A percentile compares a stretch with the other conserved stretches of the same genome.
phyloP scores from a whole-genome alignment of 2,329 filamentous ascomycete species.

The Septoria petroselini region DNA sequence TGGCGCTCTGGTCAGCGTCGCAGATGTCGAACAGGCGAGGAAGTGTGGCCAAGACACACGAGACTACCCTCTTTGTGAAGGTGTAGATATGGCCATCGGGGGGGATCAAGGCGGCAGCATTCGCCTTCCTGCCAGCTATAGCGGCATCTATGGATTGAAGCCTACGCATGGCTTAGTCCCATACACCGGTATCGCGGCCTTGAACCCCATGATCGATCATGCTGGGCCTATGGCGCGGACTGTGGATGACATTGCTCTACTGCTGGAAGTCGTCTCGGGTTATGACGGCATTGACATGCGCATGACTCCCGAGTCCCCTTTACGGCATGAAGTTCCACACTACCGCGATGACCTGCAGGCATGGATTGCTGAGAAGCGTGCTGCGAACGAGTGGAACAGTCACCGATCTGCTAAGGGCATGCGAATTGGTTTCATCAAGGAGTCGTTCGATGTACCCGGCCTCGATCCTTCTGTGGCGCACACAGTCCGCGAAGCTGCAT shows the following conservation, averaged over 20 bases:
- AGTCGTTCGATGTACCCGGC: constrained; percentile 43
- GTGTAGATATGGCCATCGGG: constrained; percentile 40
- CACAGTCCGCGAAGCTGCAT: constrained; percentile 40
- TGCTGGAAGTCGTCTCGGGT: constrained; percentile 45
- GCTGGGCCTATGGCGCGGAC: constrained; percentile 45
- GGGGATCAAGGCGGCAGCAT: constrained; percentile 64
- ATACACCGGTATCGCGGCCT: constrained; percentile 44
- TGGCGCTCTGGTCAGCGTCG: constrained; percentile 36
- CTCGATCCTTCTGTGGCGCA: constrained; percentile 42
- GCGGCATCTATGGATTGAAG: constrained; percentile 79
- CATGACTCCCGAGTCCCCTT: constrained; percentile 43
- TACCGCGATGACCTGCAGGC: constrained; percentile 35
- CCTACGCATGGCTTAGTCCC: constrained; percentile 62
- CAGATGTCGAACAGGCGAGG: constrained; percentile 32
- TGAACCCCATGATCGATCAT: constrained; percentile 48
- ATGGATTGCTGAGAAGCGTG: constrained; percentile 32
- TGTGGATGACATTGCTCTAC: constrained; percentile 42
- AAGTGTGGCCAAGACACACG: constrained; percentile 27
- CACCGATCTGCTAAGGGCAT: constrained; percentile 41
- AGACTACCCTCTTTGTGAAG: constrained; percentile 32
- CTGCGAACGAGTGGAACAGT: constrained; percentile 33
- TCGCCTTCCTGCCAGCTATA: constrained; percentile 70
- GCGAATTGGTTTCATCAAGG: constrained; percentile 48
- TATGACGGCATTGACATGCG: constrained; percentile 48
- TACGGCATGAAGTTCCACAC: constrained; percentile 38